Evolutionary conservation across 2,329 filamentous ascomycete species (phyloP).

Genomic region (Neopestalotiopsis sp.): DNA sequence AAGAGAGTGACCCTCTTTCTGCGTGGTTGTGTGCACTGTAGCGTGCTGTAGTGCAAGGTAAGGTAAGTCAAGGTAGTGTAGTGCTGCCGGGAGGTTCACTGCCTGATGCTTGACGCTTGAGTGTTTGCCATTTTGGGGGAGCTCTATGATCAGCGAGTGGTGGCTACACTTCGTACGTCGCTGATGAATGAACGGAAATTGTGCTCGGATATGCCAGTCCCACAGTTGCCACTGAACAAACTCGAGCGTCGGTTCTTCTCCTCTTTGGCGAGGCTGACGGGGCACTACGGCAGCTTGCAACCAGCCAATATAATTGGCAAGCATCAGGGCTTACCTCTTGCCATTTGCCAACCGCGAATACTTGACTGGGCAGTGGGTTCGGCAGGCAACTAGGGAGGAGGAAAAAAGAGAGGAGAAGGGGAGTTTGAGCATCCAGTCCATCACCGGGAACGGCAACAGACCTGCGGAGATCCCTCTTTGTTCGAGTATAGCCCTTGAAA

Average conservation of each 20-base stretch:
- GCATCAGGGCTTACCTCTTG: neutral
- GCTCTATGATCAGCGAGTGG: neutral
- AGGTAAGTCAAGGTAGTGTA: too few relatives aligned
- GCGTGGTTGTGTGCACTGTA: neutral
- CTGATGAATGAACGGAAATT: slow-evolving; percentile 8
- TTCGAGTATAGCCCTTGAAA: slow-evolving; percentile 11
- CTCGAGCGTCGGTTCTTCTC: slow-evolving; percentile 8
- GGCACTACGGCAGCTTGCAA: slow-evolving; percentile 6
- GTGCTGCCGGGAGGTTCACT: neutral
- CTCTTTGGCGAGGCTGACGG: slow-evolving; percentile 14
- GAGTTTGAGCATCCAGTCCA: slow-evolving; percentile 2
- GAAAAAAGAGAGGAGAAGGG: neutral
- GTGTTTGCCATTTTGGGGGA: neutral
- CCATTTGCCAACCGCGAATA: neutral
- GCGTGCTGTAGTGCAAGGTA: neutral
- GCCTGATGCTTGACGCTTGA: neutral
- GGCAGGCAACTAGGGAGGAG: neutral
- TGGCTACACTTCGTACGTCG: neutral
- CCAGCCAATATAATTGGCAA: neutral
- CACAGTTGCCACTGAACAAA: slow-evolving; percentile 13
- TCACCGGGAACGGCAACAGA: neutral
- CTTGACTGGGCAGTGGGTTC: slow-evolving; percentile 2
- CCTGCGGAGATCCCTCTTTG: slow-evolving; percentile 8
- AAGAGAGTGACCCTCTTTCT: neutral
- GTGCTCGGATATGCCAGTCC: slow-evolving; percentile 3